Conservation (phyloP, 805 yeast genomes). For the Pichia deserticola region DNA sequence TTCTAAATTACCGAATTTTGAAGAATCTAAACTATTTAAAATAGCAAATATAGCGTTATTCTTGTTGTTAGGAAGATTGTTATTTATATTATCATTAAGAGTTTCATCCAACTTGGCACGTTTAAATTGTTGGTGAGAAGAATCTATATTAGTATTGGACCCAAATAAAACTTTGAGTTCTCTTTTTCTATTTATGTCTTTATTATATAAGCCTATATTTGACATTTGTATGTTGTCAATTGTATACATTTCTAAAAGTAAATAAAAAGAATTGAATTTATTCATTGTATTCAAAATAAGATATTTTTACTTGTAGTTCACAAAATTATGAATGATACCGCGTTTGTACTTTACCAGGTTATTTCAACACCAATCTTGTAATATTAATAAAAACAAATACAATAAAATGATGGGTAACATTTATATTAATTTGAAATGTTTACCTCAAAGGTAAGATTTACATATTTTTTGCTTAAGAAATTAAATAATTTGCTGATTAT, state of each 20-base stretch:
- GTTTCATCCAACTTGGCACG: neutral
- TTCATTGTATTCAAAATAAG: no score
- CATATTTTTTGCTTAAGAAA: no score
- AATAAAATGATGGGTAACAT: no score
- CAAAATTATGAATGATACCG: neutral
- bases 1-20: conserved; percentile 1
- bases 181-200: neutral
- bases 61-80: neutral
- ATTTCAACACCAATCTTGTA: no score
- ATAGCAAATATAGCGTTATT: conserved; percentile 7
- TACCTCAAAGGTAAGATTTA: no score
- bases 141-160: neutral
- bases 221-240: neutral
- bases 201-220: neutral
- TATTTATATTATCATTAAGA: neutral
- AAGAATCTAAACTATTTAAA: conserved; percentile 9
- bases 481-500: no score
- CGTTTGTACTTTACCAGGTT: neutral
- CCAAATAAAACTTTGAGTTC: conserved; percentile 4
- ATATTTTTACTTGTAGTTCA: neutral
- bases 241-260: no score
- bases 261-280: no score
- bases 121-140: neutral
- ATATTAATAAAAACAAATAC: no score
- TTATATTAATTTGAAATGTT: no score